Base-by-base conservation (phyloP, 2,329 filamentous ascomycete genomes). In the Pseudocercospora fuligena region DNA sequence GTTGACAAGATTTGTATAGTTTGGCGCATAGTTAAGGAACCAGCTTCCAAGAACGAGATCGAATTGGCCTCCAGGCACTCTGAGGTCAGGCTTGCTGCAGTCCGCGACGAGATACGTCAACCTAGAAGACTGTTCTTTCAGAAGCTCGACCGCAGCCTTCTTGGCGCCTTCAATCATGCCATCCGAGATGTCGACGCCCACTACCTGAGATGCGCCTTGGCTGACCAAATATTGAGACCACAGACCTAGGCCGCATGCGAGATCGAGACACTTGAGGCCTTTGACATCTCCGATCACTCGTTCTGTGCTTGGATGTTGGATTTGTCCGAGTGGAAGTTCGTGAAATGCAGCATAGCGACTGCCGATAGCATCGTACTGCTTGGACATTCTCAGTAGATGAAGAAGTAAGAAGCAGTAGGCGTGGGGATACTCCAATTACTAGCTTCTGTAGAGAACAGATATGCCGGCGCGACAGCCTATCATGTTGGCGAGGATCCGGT, bases 221-320 rank as follows among this genome's bases (percentile, higher is more conserved):
- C 63, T 40, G 3, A 69, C n/a, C 12, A 69, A 47, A 12, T 56
- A 59, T 21, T 58, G 40, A 3, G 60, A 57, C 63, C 65, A 68
- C 14, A 63, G 54, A 14, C 69, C 63, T 8, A 66, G 61, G 5
- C 69, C 69, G 46, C 67, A 66, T 11, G 65, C 69, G 16, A 71
- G 57, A 43, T 71, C 69, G 21, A 71, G 61, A 16, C 64, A 65
- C 19, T 53, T 64, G 5, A 66, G 60, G 2, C 69, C 69, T 11
- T 53, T 56, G 51, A 69, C 60, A 46, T 68, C 27, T 46, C 54
- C 49, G 21, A 64, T 56, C 21, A 63, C 61, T 36, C 23, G 54
- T 5, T 54, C 59, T 21, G 59, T 63, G 29, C 43, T 63, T 16
- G 43, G 51, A 16, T 31, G 33, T 16, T 60, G 60, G 7, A 66